These are phyloP conservation scores for Diospyros lotus DNA, from an alignment of 148 eudicot genomes.

Conservation along the genomic window DNA sequence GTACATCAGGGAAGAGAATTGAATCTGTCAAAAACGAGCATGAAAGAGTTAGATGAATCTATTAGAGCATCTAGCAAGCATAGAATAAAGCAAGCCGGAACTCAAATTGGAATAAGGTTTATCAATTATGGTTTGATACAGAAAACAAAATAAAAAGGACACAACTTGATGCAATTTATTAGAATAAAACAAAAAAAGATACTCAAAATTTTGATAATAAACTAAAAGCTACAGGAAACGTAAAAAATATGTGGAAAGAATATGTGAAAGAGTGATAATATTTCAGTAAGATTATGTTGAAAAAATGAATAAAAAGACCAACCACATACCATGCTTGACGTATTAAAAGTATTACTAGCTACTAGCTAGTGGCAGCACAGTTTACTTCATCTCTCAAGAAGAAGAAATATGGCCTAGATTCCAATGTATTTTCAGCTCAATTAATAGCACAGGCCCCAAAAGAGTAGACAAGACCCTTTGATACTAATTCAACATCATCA, in stretches of 20 bases:
- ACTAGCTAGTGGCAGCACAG: too few species aligned
- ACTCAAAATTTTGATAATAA: not conserved
- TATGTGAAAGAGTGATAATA: not conserved
- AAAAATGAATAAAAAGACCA: not conserved
- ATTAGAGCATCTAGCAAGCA: not conserved
- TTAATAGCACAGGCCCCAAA: too few species aligned
- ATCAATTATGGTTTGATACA: too few species aligned
- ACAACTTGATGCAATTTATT: not conserved
- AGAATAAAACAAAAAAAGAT: not conserved
- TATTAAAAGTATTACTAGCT: too few species aligned
- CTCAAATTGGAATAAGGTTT: not conserved
- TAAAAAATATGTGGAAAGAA: not conserved
- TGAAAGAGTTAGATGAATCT: not conserved
- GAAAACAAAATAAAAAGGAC: not conserved
- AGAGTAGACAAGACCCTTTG: too few species aligned
- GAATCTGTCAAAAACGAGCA: constrained; percentile 56
- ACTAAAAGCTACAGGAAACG: not conserved
- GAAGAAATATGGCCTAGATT: too few species aligned
- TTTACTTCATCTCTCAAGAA: too few species aligned
- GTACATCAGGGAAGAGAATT: constrained; percentile 84
- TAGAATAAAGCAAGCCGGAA: not conserved
- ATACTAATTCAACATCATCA: too few species aligned
- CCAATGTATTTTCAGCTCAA: too few species aligned
- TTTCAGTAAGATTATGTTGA: not conserved
- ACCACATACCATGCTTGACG: not conserved